Evolutionary conservation across 1,284 basidiomycete genomes (phyloP), one percentile per base, ranked within the genome.

Genomic region (Boletus sp.): DNA sequence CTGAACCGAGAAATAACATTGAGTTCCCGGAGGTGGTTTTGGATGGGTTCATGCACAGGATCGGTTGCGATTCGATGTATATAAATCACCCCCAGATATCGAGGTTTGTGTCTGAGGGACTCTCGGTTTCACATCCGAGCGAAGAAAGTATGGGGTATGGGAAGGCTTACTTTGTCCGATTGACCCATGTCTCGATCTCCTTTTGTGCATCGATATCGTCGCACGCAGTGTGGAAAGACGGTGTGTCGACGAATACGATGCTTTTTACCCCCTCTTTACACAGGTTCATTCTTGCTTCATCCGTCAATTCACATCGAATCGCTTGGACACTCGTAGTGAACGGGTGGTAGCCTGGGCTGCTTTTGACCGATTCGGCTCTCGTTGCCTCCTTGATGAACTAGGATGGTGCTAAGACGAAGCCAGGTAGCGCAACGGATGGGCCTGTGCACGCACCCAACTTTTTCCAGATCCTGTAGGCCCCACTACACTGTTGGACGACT

Each of bases 401-500:
- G 13, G 26, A 22, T 8, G 2, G 20, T 33, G 7, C 13, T 57
- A 7, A 55, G 45, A 41, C 19, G 8, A 35, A 10, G 35, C 3
- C 6, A 4, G 3, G 8, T 2, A 10, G 29, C 1, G 17, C 17
- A 5, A 23, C 13, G n/a, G 7, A 22, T 23, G 7, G 10, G 14
- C 14, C 5, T 14, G 17, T 1, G 9, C 13, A 61, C 57, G n/a
- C 26, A 58, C 59, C 57, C 59, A 58, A 16, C 57, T 58, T 34
- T 61, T 61, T 0, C 57, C 59, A 0, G 59, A 59, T 14, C 59
- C 59, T 16, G 59, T 61, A 6, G 59, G 50, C 1, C 57, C 59
- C 6, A 59, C 46, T 23, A 58, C 46, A 10, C 56, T 61, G 30
- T 54, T 27, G 5, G 6, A 36, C 12, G 34, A 16, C 4, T 27